Conservation (phyloP, 768 basidiomycete species). For the Rhizopogon sp. region DNA sequence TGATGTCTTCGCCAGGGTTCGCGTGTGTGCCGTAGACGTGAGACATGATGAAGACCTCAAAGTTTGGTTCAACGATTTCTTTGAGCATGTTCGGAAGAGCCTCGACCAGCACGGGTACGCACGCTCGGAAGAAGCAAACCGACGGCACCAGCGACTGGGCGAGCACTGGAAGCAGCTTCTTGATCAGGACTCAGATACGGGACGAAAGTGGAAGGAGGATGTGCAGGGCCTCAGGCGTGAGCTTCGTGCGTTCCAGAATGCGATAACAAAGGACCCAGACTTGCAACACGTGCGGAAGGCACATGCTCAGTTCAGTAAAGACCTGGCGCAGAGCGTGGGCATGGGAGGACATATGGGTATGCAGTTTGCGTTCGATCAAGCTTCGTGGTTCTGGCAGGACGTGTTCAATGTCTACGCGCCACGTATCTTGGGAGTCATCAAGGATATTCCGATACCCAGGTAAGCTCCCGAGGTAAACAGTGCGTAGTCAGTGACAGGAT, state of each 20-base stretch:
- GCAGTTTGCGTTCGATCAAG: conserved; percentile 52
- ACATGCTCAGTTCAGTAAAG: conserved; percentile 42
- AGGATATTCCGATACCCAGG: conserved; percentile 69
- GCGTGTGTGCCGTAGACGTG: conserved; percentile 41
- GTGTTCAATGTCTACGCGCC: conserved; percentile 78
- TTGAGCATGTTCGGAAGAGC: conserved; percentile 38
- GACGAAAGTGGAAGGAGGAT: conserved; percentile 47
- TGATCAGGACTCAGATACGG: conserved; percentile 36
- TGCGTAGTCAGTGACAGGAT: background rate
- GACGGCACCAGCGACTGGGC: conserved; percentile 40
- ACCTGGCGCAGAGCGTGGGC: conserved; percentile 41
- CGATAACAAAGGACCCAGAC: conserved; percentile 45
- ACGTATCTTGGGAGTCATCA: conserved; percentile 43
- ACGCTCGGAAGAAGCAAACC: conserved; percentile 39
- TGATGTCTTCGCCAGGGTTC: conserved; percentile 37
- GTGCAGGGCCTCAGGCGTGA: conserved; percentile 43
- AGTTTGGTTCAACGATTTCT: conserved; percentile 50
- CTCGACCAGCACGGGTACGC: conserved; percentile 50
- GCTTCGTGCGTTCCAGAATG: conserved; percentile 38
- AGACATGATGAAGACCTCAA: conserved; percentile 50
- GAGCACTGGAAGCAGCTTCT: conserved; percentile 46
- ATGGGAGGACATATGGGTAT: conserved; percentile 35
- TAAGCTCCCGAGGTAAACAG: conserved; percentile 15
- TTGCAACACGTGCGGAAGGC: conserved; percentile 41
- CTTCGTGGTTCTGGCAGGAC: conserved; percentile 79